Percentiles rank a stretch among this genome's conserved stretches.
These are phyloP conservation scores for Viola odorata DNA, from an alignment of 345 rosid species.

Conservation along the genomic window DNA sequence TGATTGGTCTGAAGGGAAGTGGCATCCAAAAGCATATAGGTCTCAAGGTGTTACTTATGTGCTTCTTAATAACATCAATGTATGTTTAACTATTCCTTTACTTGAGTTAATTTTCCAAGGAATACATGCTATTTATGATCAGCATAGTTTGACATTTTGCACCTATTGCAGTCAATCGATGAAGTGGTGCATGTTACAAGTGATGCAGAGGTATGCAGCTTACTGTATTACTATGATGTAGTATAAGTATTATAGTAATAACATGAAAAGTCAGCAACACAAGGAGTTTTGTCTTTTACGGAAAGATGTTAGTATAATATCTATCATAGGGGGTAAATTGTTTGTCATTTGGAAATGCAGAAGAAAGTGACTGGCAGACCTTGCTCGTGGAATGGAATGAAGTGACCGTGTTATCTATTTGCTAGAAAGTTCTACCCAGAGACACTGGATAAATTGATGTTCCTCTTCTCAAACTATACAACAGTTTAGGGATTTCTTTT, in stretches of 20 bases:
- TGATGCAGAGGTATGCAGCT: conserved; percentile 56
- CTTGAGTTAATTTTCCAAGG: neutral
- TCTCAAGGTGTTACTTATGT: conserved; percentile 55
- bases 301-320: conserved; percentile 34
- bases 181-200: conserved; percentile 72
- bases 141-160: neutral
- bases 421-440: conserved; percentile 86
- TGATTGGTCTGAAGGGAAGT: conserved; percentile 98
- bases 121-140: neutral
- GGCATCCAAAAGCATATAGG: conserved; percentile 94
- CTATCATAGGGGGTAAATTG: too few relatives aligned
- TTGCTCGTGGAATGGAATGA: conserved; percentile 90
- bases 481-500: conserved; percentile 26
- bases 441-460: conserved; percentile 59
- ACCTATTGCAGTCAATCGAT: conserved; percentile 62
- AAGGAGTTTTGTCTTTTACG: conserved; percentile 14
- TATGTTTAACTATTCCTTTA: conserved; percentile 18
- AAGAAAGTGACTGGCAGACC: conserved; percentile 23
- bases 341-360: too few relatives aligned
- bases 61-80: conserved; percentile 75
- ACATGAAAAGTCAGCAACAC: too few relatives aligned
- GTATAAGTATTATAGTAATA: too few relatives aligned
- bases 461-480: conserved; percentile 73
- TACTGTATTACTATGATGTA: too few relatives aligned
- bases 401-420: conserved; percentile 86